Conservation (phyloP, 306 rosid species). For the Malus orientalis region DNA sequence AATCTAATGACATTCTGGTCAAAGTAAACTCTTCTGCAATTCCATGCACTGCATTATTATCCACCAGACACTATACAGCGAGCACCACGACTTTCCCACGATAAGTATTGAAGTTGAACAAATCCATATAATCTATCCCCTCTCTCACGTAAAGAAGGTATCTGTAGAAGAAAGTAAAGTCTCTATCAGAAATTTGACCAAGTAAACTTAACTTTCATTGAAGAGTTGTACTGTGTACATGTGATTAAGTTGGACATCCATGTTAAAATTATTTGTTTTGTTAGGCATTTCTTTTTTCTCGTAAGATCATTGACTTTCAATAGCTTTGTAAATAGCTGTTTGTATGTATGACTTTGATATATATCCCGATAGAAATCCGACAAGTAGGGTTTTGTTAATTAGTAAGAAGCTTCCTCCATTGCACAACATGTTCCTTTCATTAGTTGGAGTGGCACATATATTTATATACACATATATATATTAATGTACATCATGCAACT, state of each 20-base stretch:
- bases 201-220: too few species aligned
- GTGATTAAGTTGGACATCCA: not conserved
- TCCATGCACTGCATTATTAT: not conserved
- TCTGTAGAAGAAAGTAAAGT: too few species aligned
- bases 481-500: not conserved
- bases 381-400: not conserved
- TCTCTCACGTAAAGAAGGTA: not conserved
- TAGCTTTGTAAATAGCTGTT: not conserved
- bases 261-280: not conserved
- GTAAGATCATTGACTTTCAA: not conserved
- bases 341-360: not conserved
- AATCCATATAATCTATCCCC: not conserved
- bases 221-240: too few species aligned
- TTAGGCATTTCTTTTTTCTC: not conserved
- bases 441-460: not conserved
- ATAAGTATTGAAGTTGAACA: not conserved
- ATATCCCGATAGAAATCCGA: not conserved
- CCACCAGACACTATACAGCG: not conserved
- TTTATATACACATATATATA: not conserved
- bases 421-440: not conserved
- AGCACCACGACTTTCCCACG: not conserved
- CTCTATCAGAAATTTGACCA: too few species aligned
- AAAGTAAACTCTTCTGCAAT: conserved; percentile 1
- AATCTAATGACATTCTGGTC: not conserved
- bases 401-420: not conserved